Base-by-base conservation (phyloP, 2,329 filamentous ascomycete genomes). In the Madurella mycetomatis region DNA sequence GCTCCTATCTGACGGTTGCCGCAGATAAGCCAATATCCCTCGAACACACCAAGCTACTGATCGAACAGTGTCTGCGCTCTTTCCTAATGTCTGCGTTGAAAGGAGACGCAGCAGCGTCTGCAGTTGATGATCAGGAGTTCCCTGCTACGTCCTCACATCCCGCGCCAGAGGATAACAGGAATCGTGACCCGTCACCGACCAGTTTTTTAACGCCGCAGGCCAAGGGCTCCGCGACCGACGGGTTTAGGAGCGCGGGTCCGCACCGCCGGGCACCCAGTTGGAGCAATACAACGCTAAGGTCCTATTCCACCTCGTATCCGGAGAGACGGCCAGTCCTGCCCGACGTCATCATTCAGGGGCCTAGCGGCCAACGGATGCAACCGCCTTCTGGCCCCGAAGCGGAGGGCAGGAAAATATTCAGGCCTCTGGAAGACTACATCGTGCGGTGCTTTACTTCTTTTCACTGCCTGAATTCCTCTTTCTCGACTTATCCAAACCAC, bases 401-500 rank as follows among this genome's bases (percentile, higher is more conserved):
- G 41, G 77, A 76, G 3, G 70, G 77, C 2, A 84, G 80, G 64
- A 76, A 74, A 39, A 82, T 92, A 11, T 96, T 96, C 68, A 85
- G 82, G 56, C 78, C 79, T 5, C 67, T 96, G 13, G 90, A 95
- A 70, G 86, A 91, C 57, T 92, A 94, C 65, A 79, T 96, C 41
- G 73, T 84, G 47, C 69, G 73, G 17, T 86, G 81, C 61, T 88
- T 95, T 63, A 79, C 81, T 51, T 84, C 85, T 0, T 84, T 84
- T 61, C 79, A 87, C 49, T 85, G 81, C 59, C 71, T 96, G n/a
- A 95, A 94, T 67, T 76, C 75, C 13, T 92, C 90, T 0, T 96
- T 96, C 66, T 73, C 79, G 39, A 79, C 79, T 1, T 70, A 74
- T 44, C 77, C 79, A 49, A 45, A 39, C 18, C 57, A 56, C 32